These are phyloP conservation scores for Fonsecaea erecta DNA, from an alignment of 2,329 filamentous ascomycete genomes.

Conservation along the genomic window DNA sequence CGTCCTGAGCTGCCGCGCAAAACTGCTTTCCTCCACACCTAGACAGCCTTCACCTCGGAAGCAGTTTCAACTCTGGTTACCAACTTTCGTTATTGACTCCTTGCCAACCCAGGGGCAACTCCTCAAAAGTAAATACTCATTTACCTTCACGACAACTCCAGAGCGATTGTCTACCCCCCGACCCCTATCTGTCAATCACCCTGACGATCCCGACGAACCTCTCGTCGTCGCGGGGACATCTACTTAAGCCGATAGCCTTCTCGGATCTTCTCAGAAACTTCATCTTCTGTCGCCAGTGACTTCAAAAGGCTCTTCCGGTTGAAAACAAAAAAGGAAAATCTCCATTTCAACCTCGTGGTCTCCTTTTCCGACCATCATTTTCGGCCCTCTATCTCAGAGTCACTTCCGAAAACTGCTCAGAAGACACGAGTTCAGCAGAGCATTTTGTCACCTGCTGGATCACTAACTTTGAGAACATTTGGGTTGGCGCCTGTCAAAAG, in stretches of 20 bases:
- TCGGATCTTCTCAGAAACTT: background rate
- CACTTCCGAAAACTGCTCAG: background rate
- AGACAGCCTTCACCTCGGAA: background rate
- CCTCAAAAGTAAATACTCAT: background rate
- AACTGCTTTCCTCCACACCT: too few relatives aligned
- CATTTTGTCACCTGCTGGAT: slow-evolving; percentile 1
- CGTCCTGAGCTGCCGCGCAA: background rate
- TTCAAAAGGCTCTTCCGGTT: background rate
- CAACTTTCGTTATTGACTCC: background rate
- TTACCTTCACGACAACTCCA: background rate
- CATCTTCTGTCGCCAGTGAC: background rate
- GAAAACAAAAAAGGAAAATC: background rate
- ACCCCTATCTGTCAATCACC: slow-evolving; percentile 1
- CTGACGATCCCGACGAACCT: background rate
- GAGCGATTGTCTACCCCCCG: background rate
- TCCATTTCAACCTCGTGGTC: background rate
- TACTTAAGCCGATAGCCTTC: background rate
- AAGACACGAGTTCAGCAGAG: background rate
- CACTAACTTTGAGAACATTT: slow-evolving; percentile 12
- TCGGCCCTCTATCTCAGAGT: background rate
- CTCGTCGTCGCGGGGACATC: background rate
- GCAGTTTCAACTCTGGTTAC: background rate
- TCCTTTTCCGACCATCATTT: background rate
- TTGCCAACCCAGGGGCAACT: background rate
- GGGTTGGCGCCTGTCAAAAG: slow-evolving; percentile 14